phyloP scores from a whole-genome alignment of 495 filamentous ascomycete species.

The Talaromyces proteolyticus region DNA sequence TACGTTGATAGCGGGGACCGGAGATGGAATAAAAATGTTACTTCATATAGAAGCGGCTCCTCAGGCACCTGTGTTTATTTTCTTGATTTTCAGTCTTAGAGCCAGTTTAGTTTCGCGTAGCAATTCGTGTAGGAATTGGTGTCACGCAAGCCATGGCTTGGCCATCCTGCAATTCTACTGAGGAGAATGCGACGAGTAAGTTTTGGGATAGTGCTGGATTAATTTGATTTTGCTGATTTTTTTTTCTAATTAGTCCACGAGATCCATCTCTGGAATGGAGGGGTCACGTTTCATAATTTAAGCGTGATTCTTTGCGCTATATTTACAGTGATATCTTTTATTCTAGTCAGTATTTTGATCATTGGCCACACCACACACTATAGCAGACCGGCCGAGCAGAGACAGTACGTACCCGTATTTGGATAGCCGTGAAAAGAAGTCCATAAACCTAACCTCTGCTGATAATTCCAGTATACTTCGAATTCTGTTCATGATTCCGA shows the following conservation, averaged over 20 bases:
- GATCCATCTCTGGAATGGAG: constrained; percentile 13
- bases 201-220: not conserved
- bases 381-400: constrained; percentile 60
- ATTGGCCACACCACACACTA: constrained; percentile 63
- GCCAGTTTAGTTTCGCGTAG: not conserved
- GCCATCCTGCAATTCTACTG: not conserved
- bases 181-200: not conserved
- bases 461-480: constrained; percentile 63
- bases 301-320: constrained; percentile 33
- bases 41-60: too few relatives aligned
- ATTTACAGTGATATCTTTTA: constrained; percentile 46
- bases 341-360: constrained; percentile 57
- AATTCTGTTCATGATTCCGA: constrained; percentile 85
- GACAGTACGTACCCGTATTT: constrained; percentile 47
- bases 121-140: too few relatives aligned
- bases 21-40: too few relatives aligned
- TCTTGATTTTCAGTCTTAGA: not conserved
- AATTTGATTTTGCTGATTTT: not conserved
- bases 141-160: not conserved
- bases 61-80: too few relatives aligned
- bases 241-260: constrained; percentile 29
- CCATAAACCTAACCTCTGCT: not conserved
- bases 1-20: too few relatives aligned
- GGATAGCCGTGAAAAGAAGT: not conserved
- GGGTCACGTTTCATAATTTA: constrained; percentile 14